Evolutionary conservation across 768 basidiomycete species (phyloP).

Genomic region (Lentinula raphanica): DNA sequence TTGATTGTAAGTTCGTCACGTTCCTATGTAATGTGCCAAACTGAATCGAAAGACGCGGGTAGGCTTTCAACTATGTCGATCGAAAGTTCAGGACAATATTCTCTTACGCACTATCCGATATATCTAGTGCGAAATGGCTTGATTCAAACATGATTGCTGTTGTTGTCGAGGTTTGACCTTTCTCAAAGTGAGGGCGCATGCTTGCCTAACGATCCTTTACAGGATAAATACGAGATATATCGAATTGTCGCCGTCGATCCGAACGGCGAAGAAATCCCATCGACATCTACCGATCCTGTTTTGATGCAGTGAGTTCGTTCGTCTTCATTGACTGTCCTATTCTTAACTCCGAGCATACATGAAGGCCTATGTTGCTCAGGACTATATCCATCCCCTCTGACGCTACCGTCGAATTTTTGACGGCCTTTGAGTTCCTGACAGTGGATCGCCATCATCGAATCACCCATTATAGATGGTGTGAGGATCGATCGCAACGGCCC

Average conservation of each 20-base stretch:
- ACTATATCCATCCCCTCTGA: not conserved
- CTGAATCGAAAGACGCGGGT: not conserved
- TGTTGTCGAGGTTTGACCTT: conserved; percentile 29
- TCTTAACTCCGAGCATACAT: not conserved
- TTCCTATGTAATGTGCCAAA: not conserved
- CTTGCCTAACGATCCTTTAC: not conserved
- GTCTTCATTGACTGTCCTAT: not conserved
- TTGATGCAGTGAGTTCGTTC: not conserved
- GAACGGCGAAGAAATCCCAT: conserved; percentile 24
- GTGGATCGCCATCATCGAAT: not conserved
- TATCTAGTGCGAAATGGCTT: conserved; percentile 34
- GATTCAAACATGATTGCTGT: conserved; percentile 34
- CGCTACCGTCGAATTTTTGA: conserved; percentile 1
- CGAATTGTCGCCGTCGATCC: conserved; percentile 27
- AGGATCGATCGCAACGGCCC: not conserved
- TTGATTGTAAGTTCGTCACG: conserved; percentile 35
- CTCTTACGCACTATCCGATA: conserved; percentile 15
- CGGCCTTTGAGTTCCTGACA: not conserved
- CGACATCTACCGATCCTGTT: not conserved
- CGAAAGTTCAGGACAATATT: conserved; percentile 25
- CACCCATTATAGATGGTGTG: not conserved
- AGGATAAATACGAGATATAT: conserved; percentile 40
- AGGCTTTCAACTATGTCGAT: conserved; percentile 37
- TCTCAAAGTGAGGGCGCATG: too few relatives aligned
- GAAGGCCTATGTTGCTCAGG: not conserved